Percentiles rank a stretch among this genome's conserved stretches.
These are phyloP conservation scores for Debaryomyces sp. DNA, from an alignment of 1,139 yeast genomes.

Conservation along the genomic window DNA sequence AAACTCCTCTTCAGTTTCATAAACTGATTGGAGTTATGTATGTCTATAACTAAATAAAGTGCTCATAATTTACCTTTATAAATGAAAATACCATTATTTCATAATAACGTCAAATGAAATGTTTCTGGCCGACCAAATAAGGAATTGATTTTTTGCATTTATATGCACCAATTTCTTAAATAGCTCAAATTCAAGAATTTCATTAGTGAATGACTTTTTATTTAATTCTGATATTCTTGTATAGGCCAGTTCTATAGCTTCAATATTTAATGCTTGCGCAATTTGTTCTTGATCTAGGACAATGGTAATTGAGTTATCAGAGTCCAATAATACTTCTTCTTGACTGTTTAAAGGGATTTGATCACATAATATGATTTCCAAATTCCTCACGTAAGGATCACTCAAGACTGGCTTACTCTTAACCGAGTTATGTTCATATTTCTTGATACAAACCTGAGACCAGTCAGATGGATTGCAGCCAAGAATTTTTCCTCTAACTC, in stretches of 20 bases:
- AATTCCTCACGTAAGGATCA: constrained; percentile 27
- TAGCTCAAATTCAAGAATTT: constrained; percentile 10
- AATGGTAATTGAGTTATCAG: constrained; percentile 20
- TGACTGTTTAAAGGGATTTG: neutral
- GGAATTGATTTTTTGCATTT: constrained; percentile 1
- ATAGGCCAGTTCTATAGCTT: constrained; percentile 26
- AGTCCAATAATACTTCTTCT: constrained; percentile 12
- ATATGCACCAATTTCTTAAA: constrained; percentile 15
- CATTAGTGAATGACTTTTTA: neutral
- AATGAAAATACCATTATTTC: neutral
- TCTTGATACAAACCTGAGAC: constrained; percentile 28
- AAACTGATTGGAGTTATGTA: neutral
- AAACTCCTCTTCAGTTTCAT: neutral
- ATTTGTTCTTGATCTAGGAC: constrained; percentile 20
- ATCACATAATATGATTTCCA: constrained; percentile 27
- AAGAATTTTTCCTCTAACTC: constrained; percentile 19
- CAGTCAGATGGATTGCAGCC: constrained; percentile 28
- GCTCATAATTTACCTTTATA: neutral
- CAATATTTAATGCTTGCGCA: constrained; percentile 17
- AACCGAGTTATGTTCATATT: constrained; percentile 16
- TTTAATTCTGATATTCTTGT: constrained; percentile 9
- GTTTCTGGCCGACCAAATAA: constrained; percentile 13
- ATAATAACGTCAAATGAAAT: neutral
- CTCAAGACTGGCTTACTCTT: constrained; percentile 11
- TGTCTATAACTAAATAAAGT: neutral